phyloP scores from a whole-genome alignment of 169 alveolate species.

The Eimeria sp. region DNA sequence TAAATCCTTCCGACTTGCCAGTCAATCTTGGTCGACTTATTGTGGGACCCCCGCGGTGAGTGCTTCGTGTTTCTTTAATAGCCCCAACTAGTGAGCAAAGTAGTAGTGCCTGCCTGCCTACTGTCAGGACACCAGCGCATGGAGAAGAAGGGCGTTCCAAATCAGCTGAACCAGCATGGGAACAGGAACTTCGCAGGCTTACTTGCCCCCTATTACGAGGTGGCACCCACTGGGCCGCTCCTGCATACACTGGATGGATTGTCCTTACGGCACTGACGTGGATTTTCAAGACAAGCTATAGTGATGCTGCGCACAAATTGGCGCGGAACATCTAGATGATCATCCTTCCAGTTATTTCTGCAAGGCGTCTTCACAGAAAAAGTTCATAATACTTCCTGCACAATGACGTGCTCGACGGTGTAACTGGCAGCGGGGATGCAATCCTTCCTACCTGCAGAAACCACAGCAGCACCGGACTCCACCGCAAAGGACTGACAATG shows the following conservation, averaged over 20 bases:
- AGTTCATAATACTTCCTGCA: slow-evolving; percentile 49
- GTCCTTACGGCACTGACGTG: slow-evolving; percentile 31
- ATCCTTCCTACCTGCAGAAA: slow-evolving; percentile 41
- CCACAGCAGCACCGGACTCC: not conserved
- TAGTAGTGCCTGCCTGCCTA: not conserved
- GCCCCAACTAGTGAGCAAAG: not conserved
- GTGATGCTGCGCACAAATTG: slow-evolving; percentile 22
- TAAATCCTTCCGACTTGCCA: slow-evolving; percentile 47
- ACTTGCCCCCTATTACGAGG: not conserved
- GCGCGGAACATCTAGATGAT: not conserved
- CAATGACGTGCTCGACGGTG: slow-evolving; percentile 51
- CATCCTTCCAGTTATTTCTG: not conserved
- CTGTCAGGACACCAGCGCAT: slow-evolving; percentile 12
- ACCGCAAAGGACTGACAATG: not conserved
- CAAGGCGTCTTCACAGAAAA: not conserved
- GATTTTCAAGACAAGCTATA: slow-evolving; percentile 9
- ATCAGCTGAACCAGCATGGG: slow-evolving; percentile 8
- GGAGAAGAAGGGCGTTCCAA: not conserved
- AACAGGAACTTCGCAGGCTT: not conserved
- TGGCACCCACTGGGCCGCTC: not conserved
- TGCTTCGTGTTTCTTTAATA: too few species aligned
- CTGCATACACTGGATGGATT: slow-evolving; percentile 47
- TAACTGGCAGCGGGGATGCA: slow-evolving; percentile 29
- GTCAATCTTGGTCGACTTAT: slow-evolving; percentile 38
- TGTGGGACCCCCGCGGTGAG: slow-evolving; percentile 37